Percentiles rank a stretch among this genome's conserved stretches.
Conservation (phyloP, 2,329 filamentous ascomycete species). For the Periconia digitata region DNA sequence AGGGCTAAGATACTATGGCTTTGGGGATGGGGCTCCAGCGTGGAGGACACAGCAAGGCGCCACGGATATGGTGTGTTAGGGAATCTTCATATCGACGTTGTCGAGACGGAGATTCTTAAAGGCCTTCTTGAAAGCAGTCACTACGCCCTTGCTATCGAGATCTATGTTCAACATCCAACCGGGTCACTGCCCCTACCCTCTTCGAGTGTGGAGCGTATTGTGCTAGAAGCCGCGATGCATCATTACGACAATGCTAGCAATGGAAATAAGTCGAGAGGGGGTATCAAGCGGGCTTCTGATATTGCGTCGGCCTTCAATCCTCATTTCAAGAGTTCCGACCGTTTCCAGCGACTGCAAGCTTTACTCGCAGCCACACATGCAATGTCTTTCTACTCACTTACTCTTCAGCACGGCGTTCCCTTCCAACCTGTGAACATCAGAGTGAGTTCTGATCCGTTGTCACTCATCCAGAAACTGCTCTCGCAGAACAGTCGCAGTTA, state of each 20-base stretch:
- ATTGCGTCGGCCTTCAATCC: conserved; percentile 63
- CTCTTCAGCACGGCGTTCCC: conserved; percentile 76
- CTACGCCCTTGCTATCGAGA: conserved; percentile 61
- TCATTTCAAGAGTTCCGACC: conserved; percentile 56
- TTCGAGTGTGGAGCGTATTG: conserved; percentile 59
- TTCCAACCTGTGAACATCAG: conserved; percentile 78
- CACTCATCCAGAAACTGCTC: conserved; percentile 70
- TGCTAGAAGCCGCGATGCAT: conserved; percentile 65
- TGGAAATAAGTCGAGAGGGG: conserved; percentile 73
- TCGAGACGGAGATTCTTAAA: conserved; percentile 74
- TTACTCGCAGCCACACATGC: conserved; percentile 73
- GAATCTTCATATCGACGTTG: conserved; percentile 59
- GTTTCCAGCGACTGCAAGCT: conserved; percentile 61
- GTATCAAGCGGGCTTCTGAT: conserved; percentile 70
- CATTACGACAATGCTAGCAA: conserved; percentile 83
- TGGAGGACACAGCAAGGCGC: conserved; percentile 37
- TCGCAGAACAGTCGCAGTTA: conserved; percentile 76
- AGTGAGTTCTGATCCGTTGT: conserved; percentile 74
- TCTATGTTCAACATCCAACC: conserved; percentile 61
- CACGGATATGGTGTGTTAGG: conserved; percentile 56
- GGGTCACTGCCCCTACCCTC: conserved; percentile 53
- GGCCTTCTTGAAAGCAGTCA: conserved; percentile 63
- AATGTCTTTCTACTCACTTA: conserved; percentile 74
- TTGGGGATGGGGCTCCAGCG: conserved; percentile 64
- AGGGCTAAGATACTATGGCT: conserved; percentile 72